A percentile compares a stretch with the other conserved stretches of the same genome.
phyloP scores from a whole-genome alignment of 192 early-diverging fungal species.

The Coemansia sp. region DNA sequence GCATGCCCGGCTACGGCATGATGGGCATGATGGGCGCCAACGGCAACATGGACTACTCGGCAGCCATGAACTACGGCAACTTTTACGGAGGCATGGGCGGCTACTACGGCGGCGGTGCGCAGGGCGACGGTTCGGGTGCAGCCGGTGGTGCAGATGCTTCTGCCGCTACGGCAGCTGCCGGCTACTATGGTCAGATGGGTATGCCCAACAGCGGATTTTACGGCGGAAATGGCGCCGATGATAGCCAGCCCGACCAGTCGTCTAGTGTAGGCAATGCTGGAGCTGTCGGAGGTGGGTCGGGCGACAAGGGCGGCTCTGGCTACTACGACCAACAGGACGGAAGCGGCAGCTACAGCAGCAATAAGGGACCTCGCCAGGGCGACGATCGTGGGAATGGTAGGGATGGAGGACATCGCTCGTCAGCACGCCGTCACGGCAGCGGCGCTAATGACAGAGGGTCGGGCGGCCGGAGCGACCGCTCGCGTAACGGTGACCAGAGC shows the following conservation, averaged over 20 bases:
- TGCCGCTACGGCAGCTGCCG: slow-evolving; percentile 6
- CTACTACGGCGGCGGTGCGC: slow-evolving; percentile 20
- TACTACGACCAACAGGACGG: slow-evolving; percentile 15
- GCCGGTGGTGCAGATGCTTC: slow-evolving; percentile 9
- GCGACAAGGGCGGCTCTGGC: slow-evolving; percentile 5
- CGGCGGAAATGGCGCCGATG: slow-evolving; percentile 13
- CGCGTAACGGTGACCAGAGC: slow-evolving; percentile 18
- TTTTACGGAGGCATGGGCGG: slow-evolving; percentile 40
- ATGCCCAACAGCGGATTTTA: slow-evolving; percentile 41
- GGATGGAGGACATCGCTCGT: slow-evolving; percentile 34
- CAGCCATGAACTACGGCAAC: slow-evolving; percentile 33
- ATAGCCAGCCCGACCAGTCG: slow-evolving; percentile 27
- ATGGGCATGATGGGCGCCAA: slow-evolving; percentile 30
- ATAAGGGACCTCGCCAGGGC: slow-evolving; percentile 11
- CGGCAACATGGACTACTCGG: slow-evolving; percentile 19
- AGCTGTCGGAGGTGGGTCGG: background rate
- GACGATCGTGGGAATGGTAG: slow-evolving; percentile 18
- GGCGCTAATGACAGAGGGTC: slow-evolving; percentile 18
- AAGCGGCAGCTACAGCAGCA: background rate
- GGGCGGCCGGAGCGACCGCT: slow-evolving; percentile 22
- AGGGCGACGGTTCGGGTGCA: slow-evolving; percentile 11
- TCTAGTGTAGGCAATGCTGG: background rate
- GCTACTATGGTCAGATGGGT: slow-evolving; percentile 38
- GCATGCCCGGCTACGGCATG: slow-evolving; percentile 20
- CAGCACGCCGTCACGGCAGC: slow-evolving; percentile 36